Percentiles rank a stretch among this genome's conserved stretches.
phyloP scores from a whole-genome alignment of 345 rosid genomes.

The Euphorbia pulcherrima region DNA sequence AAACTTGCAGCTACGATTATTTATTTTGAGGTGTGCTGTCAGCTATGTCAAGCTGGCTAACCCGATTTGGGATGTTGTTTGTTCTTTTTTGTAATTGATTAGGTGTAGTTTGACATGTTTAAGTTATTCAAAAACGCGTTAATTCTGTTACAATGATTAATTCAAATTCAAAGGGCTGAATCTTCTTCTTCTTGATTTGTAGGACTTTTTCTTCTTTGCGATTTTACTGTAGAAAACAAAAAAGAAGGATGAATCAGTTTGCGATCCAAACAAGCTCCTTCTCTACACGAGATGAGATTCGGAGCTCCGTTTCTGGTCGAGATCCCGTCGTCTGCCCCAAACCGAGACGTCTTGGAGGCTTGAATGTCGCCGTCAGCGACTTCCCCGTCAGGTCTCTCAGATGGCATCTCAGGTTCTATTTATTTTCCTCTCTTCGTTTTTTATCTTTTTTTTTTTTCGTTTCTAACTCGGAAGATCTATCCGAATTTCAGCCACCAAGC shows the following conservation, averaged over 20 bases:
- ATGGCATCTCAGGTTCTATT: slow-evolving; percentile 48
- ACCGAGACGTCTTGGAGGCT: slow-evolving; percentile 59
- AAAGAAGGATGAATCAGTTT: slow-evolving; percentile 53
- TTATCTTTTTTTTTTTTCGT: neutral
- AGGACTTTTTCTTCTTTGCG: slow-evolving; percentile 4
- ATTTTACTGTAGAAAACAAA: neutral
- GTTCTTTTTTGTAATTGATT: neutral
- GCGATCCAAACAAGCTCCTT: slow-evolving; percentile 49
- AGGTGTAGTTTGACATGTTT: slow-evolving; percentile 17
- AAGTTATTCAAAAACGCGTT: slow-evolving; percentile 1
- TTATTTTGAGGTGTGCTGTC: neutral
- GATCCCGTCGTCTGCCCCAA: slow-evolving; percentile 65
- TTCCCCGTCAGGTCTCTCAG: slow-evolving; percentile 49
- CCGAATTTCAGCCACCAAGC: slow-evolving; percentile 59
- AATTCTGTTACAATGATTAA: neutral
- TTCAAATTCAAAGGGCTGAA: neutral
- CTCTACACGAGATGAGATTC: slow-evolving; percentile 50
- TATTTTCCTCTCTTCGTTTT: neutral
- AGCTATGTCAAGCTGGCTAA: neutral
- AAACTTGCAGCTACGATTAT: neutral
- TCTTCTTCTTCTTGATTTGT: neutral
- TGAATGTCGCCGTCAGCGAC: slow-evolving; percentile 35
- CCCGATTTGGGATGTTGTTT: too few species aligned
- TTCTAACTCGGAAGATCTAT: neutral
- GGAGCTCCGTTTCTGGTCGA: slow-evolving; percentile 32